phyloP scores from a whole-genome alignment of 2,329 filamentous ascomycete species.

The Fusarium nisikadoi region DNA sequence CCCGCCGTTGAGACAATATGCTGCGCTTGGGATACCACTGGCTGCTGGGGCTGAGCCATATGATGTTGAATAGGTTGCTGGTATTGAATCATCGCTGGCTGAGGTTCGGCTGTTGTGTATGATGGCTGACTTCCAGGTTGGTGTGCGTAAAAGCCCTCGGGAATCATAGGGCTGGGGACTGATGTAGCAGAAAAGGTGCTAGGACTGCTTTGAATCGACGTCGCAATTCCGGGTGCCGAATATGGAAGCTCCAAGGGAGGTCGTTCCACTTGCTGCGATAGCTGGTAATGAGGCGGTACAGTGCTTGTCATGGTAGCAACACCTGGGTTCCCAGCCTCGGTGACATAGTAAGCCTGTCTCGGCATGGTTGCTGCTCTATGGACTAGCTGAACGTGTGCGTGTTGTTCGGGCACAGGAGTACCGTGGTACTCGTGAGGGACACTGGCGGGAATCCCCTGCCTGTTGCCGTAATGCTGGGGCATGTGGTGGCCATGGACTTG shows the following conservation, averaged over 20 bases:
- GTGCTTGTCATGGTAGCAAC: conserved; percentile 69
- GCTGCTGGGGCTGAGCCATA: conserved; percentile 48
- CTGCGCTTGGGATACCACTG: conserved; percentile 50
- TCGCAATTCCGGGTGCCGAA: conserved; percentile 57
- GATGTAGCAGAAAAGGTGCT: conserved; percentile 67
- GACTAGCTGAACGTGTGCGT: conserved; percentile 58
- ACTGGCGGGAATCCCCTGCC: conserved; percentile 59
- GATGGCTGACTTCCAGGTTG: conserved; percentile 59
- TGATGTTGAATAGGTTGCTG: conserved; percentile 55
- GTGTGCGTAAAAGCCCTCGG: conserved; percentile 68
- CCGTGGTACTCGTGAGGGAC: conserved; percentile 57
- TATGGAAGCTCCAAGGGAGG: conserved; percentile 63
- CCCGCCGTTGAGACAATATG: conserved; percentile 43
- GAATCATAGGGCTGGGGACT: conserved; percentile 63
- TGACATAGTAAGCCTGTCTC: conserved; percentile 64
- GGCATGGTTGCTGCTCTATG: conserved; percentile 61
- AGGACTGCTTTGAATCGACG: conserved; percentile 68
- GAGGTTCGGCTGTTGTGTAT: conserved; percentile 61
- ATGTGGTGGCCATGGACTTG: conserved; percentile 55
- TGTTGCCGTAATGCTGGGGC: conserved; percentile 54
- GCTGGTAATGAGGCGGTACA: conserved; percentile 62
- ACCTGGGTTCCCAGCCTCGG: conserved; percentile 70
- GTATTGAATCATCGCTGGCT: conserved; percentile 56
- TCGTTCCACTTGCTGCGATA: conserved; percentile 60
- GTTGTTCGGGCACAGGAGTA: conserved; percentile 55